Base-by-base conservation (phyloP, 768 basidiomycete genomes). In the Termitomyces sp. region DNA sequence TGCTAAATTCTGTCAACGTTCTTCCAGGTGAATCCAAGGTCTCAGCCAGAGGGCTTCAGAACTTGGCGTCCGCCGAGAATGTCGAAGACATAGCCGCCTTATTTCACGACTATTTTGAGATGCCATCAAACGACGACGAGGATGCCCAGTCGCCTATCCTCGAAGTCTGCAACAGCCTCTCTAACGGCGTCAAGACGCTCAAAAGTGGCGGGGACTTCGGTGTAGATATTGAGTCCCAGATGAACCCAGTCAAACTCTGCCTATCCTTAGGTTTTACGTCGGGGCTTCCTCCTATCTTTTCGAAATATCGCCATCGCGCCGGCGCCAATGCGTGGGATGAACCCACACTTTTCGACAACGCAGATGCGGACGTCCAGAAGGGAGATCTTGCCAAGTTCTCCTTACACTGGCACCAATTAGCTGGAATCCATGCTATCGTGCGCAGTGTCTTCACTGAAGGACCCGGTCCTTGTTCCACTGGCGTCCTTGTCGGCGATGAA, bases 361-460 rank as follows among this genome's bases (percentile, higher is more conserved):
- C 33, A 31, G 30, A 31, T 3, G 41, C 51, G 5, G 6, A 27
- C 9, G 30, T 20, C 1, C 15, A 49, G 50, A 13, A 22, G 16
- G 30, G 2, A 41, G 52, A 6, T n/a, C 18, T 30, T 16, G 55
- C 31, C 47, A 18, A 31, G 6, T 46, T 22, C 30, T 39, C 39
- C 44, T 67, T 1, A 8, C 68, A 68, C 20, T 72, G 70, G 69
- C 71, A 73, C 44, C 69, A 70, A 52, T 22, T 67, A 0, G 66
- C 65, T 6, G 67, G 69, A 3, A 36, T 67, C 0, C 68, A 69
- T 36, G 55, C 66, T 0, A 64, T 68, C 13, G 4, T 68, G 1
- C 57, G 67, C 6, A 57, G 22, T 27, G 44, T 57, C 30, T 70
- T 66, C 47, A 59, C 45, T 2, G 18, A 50, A 0, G 20, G 52